Evolutionary conservation across 2,329 filamentous ascomycete species (phyloP).

Genomic region (Venturia aucupariae): DNA sequence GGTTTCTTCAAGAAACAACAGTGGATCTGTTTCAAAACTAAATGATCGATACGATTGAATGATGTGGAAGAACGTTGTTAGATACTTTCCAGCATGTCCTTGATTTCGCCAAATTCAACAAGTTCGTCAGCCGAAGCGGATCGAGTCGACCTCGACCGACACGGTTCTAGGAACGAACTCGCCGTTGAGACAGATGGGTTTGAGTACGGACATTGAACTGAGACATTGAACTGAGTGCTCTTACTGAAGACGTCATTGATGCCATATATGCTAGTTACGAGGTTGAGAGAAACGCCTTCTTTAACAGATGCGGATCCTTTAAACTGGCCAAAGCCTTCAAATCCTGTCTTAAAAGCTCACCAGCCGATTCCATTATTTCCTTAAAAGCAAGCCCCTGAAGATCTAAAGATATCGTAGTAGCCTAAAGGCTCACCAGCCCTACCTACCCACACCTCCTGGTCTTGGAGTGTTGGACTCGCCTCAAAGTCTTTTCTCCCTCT

Average conservation of each 20-base stretch:
- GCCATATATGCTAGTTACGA: constrained; percentile 8
- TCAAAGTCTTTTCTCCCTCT: neutral
- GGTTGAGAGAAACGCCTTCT: too few relatives aligned
- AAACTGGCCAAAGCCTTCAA: constrained; percentile 5
- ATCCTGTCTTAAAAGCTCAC: neutral
- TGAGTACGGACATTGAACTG: constrained; percentile 1
- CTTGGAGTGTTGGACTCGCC: neutral
- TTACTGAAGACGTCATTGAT: constrained; percentile 13
- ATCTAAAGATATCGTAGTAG: neutral
- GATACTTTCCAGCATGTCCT: constrained; percentile 33
- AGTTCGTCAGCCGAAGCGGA: constrained; percentile 10
- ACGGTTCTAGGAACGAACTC: neutral
- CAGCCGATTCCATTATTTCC: neutral
- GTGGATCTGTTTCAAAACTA: constrained; percentile 20
- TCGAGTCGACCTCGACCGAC: constrained; percentile 17
- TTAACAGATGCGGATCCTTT: neutral
- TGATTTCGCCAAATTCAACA: constrained; percentile 18
- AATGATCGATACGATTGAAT: constrained; percentile 29
- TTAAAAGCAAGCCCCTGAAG: neutral
- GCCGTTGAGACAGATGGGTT: neutral
- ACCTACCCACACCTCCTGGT: neutral
- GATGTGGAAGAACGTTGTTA: constrained; percentile 32
- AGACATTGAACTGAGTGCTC: constrained; percentile 1
- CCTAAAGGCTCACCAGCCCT: neutral
- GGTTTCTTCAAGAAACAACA: constrained; percentile 10